These are phyloP conservation scores for Acacia melanoxylon DNA, from an alignment of 306 rosid species.

Conservation along the genomic window DNA sequence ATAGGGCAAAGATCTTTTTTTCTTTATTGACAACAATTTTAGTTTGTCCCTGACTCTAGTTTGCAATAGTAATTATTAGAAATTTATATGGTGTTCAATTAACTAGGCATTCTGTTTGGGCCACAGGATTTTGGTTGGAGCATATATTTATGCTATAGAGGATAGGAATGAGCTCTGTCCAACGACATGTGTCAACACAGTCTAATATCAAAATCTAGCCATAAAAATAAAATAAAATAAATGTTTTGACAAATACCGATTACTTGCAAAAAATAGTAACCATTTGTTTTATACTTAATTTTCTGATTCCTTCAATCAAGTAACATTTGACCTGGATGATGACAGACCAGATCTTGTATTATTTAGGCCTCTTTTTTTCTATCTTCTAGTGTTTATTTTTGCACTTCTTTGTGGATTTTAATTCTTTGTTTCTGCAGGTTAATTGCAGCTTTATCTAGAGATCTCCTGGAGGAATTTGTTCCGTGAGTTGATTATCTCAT, in stretches of 20 bases:
- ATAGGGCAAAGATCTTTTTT: not conserved
- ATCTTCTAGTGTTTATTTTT: not conserved
- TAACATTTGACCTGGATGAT: conserved; percentile 15
- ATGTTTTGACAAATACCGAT: not conserved
- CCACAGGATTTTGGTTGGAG: not conserved
- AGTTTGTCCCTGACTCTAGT: not conserved
- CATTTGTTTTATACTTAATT: conserved; percentile 14
- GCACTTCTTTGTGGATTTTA: conserved; percentile 16
- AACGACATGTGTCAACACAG: not conserved
- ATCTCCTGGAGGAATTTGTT: conserved; percentile 73
- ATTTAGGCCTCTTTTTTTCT: not conserved
- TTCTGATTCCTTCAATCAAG: not conserved
- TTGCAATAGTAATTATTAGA: not conserved
- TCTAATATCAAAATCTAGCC: not conserved
- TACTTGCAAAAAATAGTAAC: not conserved
- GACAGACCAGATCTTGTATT: not conserved
- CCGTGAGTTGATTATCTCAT: conserved; percentile 66
- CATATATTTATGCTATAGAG: not conserved
- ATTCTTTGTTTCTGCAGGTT: conserved; percentile 54
- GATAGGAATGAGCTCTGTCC: not conserved
- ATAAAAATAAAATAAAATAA: not conserved
- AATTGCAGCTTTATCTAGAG: conserved; percentile 80
- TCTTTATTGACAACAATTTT: not conserved
- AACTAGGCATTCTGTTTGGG: conserved; percentile 11
- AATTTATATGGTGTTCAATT: conserved; percentile 8